Conservation (phyloP, 192 early-diverging fungal species). For the Borealophlyctis nickersoniae region DNA sequence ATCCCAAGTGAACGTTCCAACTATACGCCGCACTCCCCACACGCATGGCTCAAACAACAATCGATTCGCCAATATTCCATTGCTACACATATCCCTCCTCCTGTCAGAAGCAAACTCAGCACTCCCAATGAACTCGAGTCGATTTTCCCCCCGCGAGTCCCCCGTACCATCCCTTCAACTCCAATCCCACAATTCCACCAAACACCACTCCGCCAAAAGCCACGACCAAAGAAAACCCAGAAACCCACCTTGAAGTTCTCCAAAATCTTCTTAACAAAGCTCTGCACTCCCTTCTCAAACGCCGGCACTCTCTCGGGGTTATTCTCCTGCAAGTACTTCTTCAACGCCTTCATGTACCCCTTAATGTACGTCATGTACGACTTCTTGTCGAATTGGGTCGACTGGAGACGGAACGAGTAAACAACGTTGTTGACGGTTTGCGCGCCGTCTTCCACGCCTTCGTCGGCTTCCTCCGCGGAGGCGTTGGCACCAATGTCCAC, state of each 20-base stretch:
- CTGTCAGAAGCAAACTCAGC: no score
- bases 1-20: no score
- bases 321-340: conserved; percentile 54
- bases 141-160: no score
- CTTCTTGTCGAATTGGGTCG: conserved; percentile 88
- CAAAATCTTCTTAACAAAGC: conserved; percentile 76
- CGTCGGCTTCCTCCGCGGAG: conserved; percentile 76
- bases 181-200: no score
- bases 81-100: no score
- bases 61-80: no score
- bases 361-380: conserved; percentile 86
- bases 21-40: no score
- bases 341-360: conserved; percentile 87
- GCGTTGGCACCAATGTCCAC: conserved; percentile 92
- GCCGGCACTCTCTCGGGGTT: conserved; percentile 57
- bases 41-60: no score
- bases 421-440: conserved; percentile 82
- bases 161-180: no score
- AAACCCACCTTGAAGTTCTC: conserved; percentile 61
- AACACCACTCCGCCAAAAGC: neutral
- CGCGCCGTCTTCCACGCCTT: conserved; percentile 58
- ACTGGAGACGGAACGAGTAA: conserved; percentile 70
- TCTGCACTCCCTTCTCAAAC: conserved; percentile 63
- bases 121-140: no score
- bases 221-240: neutral